Evolutionary conservation across 495 filamentous ascomycete genomes (phyloP).

Genomic region (Aspergillus panamensis): DNA sequence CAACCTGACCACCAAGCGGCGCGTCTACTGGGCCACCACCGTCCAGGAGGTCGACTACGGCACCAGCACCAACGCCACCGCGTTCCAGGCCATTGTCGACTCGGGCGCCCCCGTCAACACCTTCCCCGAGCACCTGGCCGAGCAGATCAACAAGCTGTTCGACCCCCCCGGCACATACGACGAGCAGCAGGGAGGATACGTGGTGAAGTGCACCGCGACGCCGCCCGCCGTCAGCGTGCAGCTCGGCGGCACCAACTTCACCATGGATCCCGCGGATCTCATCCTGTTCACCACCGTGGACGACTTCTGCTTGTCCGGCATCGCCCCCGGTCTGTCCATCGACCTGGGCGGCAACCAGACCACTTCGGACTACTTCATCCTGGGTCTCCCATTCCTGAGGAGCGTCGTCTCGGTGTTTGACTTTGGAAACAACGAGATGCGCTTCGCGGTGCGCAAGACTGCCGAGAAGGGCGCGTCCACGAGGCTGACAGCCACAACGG

Average conservation of each 20-base stretch:
- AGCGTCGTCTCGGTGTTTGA: slow-evolving; percentile 69
- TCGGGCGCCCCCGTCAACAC: slow-evolving; percentile 65
- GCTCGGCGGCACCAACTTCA: slow-evolving; percentile 48
- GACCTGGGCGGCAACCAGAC: slow-evolving; percentile 34
- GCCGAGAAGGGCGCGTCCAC: background rate
- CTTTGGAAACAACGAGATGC: slow-evolving; percentile 53
- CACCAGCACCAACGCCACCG: slow-evolving; percentile 16
- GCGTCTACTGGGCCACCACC: slow-evolving; percentile 30
- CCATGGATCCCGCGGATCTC: slow-evolving; percentile 48
- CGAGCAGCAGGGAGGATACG: slow-evolving; percentile 45
- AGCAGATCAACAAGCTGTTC: slow-evolving; percentile 57
- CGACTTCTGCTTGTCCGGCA: background rate
- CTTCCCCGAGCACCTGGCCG: slow-evolving; percentile 53
- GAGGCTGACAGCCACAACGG: background rate
- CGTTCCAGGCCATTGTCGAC: slow-evolving; percentile 57
- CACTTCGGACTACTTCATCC: slow-evolving; percentile 44
- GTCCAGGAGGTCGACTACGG: slow-evolving; percentile 22
- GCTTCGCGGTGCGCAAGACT: slow-evolving; percentile 30
- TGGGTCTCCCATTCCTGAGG: slow-evolving; percentile 72
- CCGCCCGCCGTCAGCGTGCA: slow-evolving; percentile 50
- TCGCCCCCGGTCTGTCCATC: slow-evolving; percentile 24
- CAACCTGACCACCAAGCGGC: slow-evolving; percentile 1
- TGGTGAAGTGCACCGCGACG: slow-evolving; percentile 59
- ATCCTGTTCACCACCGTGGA: slow-evolving; percentile 40
- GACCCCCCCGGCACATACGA: slow-evolving; percentile 49